Evolutionary conservation across 805 yeast species (phyloP), one percentile per base, ranked within the genome.

Genomic region (Barnettozyma sucrosica): DNA sequence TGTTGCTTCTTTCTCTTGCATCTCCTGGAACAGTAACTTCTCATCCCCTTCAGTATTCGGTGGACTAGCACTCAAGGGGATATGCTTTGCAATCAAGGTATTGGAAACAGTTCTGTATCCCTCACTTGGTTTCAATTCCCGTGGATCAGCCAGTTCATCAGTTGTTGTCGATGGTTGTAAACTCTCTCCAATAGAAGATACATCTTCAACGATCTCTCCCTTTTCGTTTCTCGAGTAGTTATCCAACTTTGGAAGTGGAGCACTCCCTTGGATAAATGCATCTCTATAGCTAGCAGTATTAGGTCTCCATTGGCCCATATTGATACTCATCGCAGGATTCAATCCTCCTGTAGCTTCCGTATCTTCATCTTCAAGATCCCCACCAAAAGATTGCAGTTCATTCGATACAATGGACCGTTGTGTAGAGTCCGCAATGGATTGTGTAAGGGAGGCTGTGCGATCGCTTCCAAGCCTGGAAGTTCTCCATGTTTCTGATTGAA

Each of bases 291-390:
- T 66, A 28, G 65, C 68, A 8, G 83, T 79, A 55, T 80, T 76
- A 2, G 85, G 85, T 57, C 71, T 74, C 85, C 86, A 80, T 24
- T 65, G 65, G 3, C 81, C 81, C 65, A 77, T 66, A 48, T 69
- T 74, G 38, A 77, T 62, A 3, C 68, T 65, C 49, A 59, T 42
- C 1, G 63, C 64, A 10, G 62, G 57, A 16, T 59, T 59, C 37
- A 61, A 25, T 10, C 32, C 13, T 13, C 21, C 42, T 41, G 46
- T 50, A 7, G 36, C 49, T 10, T 44, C 48, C 7, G 23, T 18
- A 14, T 34, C 21, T 5, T 24, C 41, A 3, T 43, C 47, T 21
- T 19, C 37, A 7, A 36, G 25, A 9, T 43, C 26, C 19, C 39
- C 18, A 24, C 38, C 50, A 16, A n/a, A 40, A 9, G 51, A 45